Conservation (phyloP, 345 rosid genomes). For the Salix koriyanagi region DNA sequence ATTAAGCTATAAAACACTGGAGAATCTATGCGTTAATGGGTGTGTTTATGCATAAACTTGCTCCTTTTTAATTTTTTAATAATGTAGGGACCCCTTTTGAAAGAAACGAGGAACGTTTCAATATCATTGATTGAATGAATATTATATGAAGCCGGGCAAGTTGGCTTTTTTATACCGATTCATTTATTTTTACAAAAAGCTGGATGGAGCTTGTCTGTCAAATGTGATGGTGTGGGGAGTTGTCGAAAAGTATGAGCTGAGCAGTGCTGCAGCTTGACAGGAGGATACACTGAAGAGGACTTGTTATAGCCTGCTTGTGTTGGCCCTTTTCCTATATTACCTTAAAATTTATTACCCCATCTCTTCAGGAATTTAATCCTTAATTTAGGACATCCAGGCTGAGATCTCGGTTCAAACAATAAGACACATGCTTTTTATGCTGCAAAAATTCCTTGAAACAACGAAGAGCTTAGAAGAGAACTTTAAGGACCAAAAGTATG, state of each 20-base stretch:
- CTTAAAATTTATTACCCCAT: too few species aligned
- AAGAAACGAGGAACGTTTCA: background rate
- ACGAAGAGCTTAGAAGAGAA: background rate
- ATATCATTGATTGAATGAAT: background rate
- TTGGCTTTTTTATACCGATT: background rate
- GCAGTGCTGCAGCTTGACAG: background rate
- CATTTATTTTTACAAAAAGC: background rate
- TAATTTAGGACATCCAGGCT: too few species aligned
- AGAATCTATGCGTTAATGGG: slow-evolving; percentile 31
- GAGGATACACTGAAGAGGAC: too few species aligned
- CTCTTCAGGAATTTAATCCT: too few species aligned
- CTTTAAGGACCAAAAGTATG: background rate
- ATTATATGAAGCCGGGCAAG: background rate
- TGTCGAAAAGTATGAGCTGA: background rate
- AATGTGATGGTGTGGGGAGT: background rate
- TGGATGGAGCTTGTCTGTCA: background rate
- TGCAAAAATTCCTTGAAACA: background rate
- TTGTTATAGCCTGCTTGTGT: too few species aligned
- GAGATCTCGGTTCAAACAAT: background rate
- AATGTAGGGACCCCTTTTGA: background rate
- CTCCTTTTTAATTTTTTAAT: background rate
- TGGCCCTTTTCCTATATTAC: too few species aligned
- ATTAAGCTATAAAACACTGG: slow-evolving; percentile 11
- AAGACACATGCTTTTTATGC: background rate
- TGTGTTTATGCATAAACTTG: background rate